Evolutionary conservation across 2,329 filamentous ascomycete genomes (phyloP).

Genomic region (Ophiostoma pallidulum): DNA sequence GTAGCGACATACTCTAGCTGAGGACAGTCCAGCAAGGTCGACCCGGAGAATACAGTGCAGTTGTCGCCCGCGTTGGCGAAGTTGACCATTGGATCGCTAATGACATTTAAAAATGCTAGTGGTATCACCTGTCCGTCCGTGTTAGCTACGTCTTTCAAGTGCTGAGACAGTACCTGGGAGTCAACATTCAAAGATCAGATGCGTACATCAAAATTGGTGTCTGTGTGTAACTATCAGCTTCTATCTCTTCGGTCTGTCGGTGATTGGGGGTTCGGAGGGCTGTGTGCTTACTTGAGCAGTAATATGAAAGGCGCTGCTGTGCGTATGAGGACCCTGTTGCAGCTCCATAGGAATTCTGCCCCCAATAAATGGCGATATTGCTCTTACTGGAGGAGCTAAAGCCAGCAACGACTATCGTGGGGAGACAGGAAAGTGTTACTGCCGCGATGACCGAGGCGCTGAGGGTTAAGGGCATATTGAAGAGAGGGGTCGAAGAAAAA

Average conservation of each 20-base stretch:
- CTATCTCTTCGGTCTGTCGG: background rate
- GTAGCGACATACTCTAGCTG: conserved; percentile 49
- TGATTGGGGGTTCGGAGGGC: background rate
- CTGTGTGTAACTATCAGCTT: conserved; percentile 2
- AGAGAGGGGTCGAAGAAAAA: background rate
- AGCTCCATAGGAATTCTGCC: conserved; percentile 52
- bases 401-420: conserved; percentile 25
- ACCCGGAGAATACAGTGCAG: conserved; percentile 51
- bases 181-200: background rate
- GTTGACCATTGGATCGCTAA: conserved; percentile 49
- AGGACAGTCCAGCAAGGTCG: conserved; percentile 49
- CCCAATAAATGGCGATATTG: conserved; percentile 61
- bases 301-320: conserved; percentile 47
- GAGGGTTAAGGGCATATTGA: background rate
- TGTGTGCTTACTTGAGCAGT: conserved; percentile 46
- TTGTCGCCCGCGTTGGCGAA: conserved; percentile 55
- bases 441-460: conserved; percentile 6
- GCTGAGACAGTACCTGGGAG: too few species aligned
- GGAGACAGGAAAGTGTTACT: conserved; percentile 8
- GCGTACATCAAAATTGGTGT: conserved; percentile 35
- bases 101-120: conserved; percentile 51
- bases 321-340: conserved; percentile 33
- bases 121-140: conserved; percentile 43
- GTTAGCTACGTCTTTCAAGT: too few species aligned
- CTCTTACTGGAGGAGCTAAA: conserved; percentile 35